Conservation (phyloP, 352 stramenopile species). For the Globisporangium sylvaticum region DNA sequence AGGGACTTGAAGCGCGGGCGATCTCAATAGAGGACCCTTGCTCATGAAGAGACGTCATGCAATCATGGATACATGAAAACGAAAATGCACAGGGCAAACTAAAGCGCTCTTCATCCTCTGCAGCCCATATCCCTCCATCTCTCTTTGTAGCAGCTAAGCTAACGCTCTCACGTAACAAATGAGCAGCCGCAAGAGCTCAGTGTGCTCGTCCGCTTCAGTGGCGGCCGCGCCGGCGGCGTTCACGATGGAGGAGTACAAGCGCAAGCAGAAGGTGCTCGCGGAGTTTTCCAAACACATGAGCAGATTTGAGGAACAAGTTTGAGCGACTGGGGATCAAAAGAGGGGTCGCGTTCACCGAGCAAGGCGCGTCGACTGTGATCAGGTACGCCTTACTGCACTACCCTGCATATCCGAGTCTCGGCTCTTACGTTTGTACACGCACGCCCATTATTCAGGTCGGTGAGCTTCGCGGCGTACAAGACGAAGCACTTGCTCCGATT, state of each 20-base stretch:
- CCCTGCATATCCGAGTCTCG: neutral
- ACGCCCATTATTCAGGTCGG: slow-evolving; percentile 6
- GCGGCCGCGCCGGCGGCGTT: slow-evolving; percentile 18
- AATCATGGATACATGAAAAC: neutral
- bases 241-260: slow-evolving; percentile 62
- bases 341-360: slow-evolving; percentile 35
- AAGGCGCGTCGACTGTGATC: slow-evolving; percentile 26
- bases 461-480: slow-evolving; percentile 26
- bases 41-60: slow-evolving; percentile 1
- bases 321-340: slow-evolving; percentile 48
- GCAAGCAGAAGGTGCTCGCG: slow-evolving; percentile 45
- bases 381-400: slow-evolving; percentile 19
- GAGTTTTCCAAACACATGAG: slow-evolving; percentile 12
- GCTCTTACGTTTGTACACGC: neutral
- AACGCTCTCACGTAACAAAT: neutral
- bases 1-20: slow-evolving; percentile 5
- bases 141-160: too few species aligned
- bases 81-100: neutral
- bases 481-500: slow-evolving; percentile 27
- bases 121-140: too few species aligned
- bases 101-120: too few species aligned
- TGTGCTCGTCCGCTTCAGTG: neutral
- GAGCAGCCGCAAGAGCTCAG: neutral
- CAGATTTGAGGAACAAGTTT: slow-evolving; percentile 62
- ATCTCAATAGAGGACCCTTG: neutral